Evolutionary conservation across 768 basidiomycete species (phyloP), one percentile per base, ranked within the genome.

Genomic region (Phanerodontia chrysosporium): DNA sequence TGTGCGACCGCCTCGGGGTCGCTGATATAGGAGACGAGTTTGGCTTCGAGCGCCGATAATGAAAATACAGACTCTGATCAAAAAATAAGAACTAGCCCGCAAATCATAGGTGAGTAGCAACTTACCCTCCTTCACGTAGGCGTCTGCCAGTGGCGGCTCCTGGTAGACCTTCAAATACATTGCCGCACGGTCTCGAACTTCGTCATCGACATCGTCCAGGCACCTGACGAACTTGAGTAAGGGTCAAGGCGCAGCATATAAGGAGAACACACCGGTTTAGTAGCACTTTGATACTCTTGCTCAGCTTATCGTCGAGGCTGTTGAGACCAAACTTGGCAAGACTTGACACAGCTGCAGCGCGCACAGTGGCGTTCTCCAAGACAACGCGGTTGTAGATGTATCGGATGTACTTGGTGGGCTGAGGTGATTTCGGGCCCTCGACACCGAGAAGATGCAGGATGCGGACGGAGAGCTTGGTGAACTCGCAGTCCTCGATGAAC

Each of bases 301-400:
- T 88, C 59, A 98, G 78, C 36, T 83, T 78, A 52, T 76, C 73
- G 71, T 98, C 97, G 5, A 81, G 74, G 16, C 92, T 88, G 67
- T 92, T 92, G 52, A 97, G 87, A 57, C 97, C 97, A 65, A 99
- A 98, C 76, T 98, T 98, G 54, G 94, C 97, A 70, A 99, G 76
- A 66, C 90, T 92, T 21, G 92, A 80, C 10, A 99, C 96, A 24
- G 97, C 97, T 1, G 97, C 97, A 21, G 97, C 96, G 62, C 97
- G 82, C 52, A 99, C 97, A 48, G 95, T 95, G 5, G 97, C 94
- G 66, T 98, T 99, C 75, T 99, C 97, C 66, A 99, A 77, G 16
- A 99, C 95, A 24, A 99, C 97, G 28, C 97, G 94, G 75, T 99
- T 99, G 76, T 99, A 99, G 69, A 99, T 99, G 79, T 95, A 98